A percentile compares a stretch with the other conserved stretches of the same genome.
Conservation (phyloP, 2,329 filamentous ascomycete genomes). For the Cercospora zeae-maydis region DNA sequence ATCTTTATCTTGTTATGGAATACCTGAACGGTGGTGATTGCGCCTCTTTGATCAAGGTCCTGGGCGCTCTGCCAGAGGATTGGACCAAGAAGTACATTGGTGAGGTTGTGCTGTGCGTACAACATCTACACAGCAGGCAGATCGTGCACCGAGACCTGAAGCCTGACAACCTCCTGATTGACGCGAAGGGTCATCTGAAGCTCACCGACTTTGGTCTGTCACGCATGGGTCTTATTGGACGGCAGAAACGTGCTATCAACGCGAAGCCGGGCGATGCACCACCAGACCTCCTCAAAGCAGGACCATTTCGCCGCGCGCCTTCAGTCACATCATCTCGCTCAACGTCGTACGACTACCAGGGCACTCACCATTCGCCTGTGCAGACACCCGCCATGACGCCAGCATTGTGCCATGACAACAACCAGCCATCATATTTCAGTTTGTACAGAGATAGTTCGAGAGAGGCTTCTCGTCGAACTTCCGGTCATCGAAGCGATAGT, state of each 20-base stretch:
- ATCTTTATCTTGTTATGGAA: conserved; percentile 97
- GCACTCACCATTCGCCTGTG: conserved; percentile 67
- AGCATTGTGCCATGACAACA: conserved; percentile 56
- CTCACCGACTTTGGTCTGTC: conserved; percentile 96
- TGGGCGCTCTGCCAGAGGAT: conserved; percentile 88
- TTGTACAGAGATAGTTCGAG: conserved; percentile 57
- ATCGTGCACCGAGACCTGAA: conserved; percentile 97
- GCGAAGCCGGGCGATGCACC: conserved; percentile 74
- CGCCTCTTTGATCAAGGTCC: conserved; percentile 89
- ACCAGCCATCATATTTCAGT: conserved; percentile 91
- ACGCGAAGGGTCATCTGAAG: conserved; percentile 93
- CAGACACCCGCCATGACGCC: conserved; percentile 86
- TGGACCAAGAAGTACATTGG: conserved; percentile 98
- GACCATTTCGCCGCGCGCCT: conserved; percentile 79
- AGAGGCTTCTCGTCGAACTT: conserved; percentile 65
- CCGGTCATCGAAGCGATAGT: conserved; percentile 85
- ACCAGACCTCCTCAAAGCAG: conserved; percentile 87
- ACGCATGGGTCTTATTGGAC: conserved; percentile 92
- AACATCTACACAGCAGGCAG: conserved; percentile 88
- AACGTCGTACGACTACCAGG: conserved; percentile 85
- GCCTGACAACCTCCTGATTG: conserved; percentile 94
- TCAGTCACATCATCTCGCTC: conserved; percentile 89
- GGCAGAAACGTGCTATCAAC: conserved; percentile 89
- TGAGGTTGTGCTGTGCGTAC: conserved; percentile 93
- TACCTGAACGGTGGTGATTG: conserved; percentile 97